Conservation (phyloP, 139 green algal genomes). For the Chlorella sp. region DNA sequence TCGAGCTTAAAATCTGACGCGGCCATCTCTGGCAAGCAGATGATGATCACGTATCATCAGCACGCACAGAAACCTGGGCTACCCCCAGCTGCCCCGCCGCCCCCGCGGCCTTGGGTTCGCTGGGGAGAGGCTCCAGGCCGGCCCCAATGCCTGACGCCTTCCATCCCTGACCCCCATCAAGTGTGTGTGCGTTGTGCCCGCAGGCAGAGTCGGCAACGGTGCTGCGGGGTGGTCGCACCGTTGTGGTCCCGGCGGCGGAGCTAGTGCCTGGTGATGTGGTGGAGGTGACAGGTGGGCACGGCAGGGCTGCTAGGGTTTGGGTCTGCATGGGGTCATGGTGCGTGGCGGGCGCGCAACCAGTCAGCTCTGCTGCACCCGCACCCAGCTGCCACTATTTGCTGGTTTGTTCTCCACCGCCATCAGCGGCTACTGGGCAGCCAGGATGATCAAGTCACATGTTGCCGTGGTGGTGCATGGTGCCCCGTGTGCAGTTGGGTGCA, state of each 20-base stretch:
- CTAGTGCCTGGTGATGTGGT: constrained; percentile 96
- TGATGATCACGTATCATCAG: too few species aligned
- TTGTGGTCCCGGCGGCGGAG: background rate
- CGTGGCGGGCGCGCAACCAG: background rate
- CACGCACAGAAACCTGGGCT: background rate
- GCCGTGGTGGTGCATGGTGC: background rate
- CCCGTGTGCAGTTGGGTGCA: constrained; percentile 64
- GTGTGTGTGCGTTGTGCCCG: background rate
- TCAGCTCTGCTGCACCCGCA: background rate
- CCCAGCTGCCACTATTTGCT: background rate
- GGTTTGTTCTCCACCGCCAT: too few species aligned
- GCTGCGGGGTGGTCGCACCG: constrained; percentile 44
- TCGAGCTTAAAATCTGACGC: too few species aligned
- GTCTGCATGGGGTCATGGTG: background rate
- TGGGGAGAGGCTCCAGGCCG: too few species aligned
- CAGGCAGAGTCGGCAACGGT: constrained; percentile 55
- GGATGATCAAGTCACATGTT: background rate
- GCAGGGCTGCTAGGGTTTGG: background rate
- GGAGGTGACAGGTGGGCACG: constrained; percentile 50
- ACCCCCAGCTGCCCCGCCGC: too few species aligned
- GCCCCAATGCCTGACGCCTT: too few species aligned
- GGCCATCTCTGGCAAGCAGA: background rate
- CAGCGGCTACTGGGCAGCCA: too few species aligned
- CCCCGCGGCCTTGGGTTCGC: background rate
- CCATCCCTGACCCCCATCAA: too few species aligned